These are phyloP conservation scores for Aphanomyces astaci DNA, from an alignment of 352 stramenopile genomes.

Conservation along the genomic window DNA sequence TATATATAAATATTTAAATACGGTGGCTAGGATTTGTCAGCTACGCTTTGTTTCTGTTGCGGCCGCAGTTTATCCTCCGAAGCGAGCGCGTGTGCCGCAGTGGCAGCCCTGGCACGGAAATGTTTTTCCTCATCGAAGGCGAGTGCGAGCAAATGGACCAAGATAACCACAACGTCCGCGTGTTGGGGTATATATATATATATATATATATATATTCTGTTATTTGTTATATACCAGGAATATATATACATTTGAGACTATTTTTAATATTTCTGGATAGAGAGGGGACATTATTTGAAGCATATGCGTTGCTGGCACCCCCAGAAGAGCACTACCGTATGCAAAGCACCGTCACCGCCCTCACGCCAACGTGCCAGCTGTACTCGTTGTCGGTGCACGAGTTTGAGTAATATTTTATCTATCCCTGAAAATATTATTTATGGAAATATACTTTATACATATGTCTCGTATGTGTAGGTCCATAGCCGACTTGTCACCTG, in stretches of 20 bases:
- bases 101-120: constrained; percentile 60
- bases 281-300: constrained; percentile 70
- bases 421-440: too few relatives aligned
- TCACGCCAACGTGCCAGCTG: constrained; percentile 59
- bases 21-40: constrained; percentile 62
- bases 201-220: too few relatives aligned
- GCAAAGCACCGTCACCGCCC: constrained; percentile 56
- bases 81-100: constrained; percentile 69
- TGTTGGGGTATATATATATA: constrained; percentile 47
- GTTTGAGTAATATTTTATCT: too few relatives aligned
- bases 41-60: constrained; percentile 74
- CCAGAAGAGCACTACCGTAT: constrained; percentile 68
- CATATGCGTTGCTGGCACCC: constrained; percentile 69
- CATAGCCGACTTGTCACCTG: constrained; percentile 4
- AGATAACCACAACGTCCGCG: constrained; percentile 40
- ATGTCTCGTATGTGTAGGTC: too few relatives aligned
- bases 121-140: constrained; percentile 79
- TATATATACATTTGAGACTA: constrained; percentile 24
- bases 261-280: constrained; percentile 1
- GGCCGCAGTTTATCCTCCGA: constrained; percentile 57
- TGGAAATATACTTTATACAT: too few relatives aligned
- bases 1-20: too few relatives aligned
- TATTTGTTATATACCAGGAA: too few relatives aligned
- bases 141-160: constrained; percentile 78
- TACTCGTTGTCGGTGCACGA: constrained; percentile 77